phyloP scores from a whole-genome alignment of 2,329 filamentous ascomycete species.

The Fusarium sulawesiense region DNA sequence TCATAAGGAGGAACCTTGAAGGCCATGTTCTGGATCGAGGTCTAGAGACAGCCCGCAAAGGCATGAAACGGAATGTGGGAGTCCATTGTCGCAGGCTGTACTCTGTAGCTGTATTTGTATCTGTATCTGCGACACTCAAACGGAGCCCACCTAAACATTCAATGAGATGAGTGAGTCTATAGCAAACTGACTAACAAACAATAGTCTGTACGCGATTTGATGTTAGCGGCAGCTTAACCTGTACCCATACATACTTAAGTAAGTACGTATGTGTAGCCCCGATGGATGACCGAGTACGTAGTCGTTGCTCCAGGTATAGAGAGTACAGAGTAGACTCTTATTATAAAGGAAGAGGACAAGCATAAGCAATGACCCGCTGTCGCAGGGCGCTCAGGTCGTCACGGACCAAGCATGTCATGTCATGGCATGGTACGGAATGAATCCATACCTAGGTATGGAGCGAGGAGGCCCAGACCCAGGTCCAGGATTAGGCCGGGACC shows the following conservation, averaged over 20 bases:
- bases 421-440: not conserved
- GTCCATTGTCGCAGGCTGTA: not conserved
- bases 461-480: not conserved
- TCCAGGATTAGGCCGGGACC: not conserved
- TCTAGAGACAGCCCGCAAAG: not conserved
- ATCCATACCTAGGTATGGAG: not conserved
- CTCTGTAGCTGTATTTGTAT: not conserved
- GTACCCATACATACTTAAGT: not conserved
- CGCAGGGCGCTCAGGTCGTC: slow-evolving; percentile 21
- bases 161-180: not conserved
- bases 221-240: not conserved
- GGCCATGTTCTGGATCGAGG: not conserved
- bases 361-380: slow-evolving; percentile 9
- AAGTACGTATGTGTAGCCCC: not conserved
- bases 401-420: slow-evolving; percentile 5
- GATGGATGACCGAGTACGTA: not conserved
- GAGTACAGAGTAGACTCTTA: not conserved
- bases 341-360: not conserved
- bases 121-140: not conserved
- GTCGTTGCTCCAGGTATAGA: not conserved
- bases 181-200: not conserved
- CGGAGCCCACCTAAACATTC: not conserved
- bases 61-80: slow-evolving; percentile 2
- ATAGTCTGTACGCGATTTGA: not conserved
- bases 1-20: not conserved